These are phyloP conservation scores for Aspergillus taichungensis DNA, from an alignment of 495 filamentous ascomycete species.

Conservation along the genomic window DNA sequence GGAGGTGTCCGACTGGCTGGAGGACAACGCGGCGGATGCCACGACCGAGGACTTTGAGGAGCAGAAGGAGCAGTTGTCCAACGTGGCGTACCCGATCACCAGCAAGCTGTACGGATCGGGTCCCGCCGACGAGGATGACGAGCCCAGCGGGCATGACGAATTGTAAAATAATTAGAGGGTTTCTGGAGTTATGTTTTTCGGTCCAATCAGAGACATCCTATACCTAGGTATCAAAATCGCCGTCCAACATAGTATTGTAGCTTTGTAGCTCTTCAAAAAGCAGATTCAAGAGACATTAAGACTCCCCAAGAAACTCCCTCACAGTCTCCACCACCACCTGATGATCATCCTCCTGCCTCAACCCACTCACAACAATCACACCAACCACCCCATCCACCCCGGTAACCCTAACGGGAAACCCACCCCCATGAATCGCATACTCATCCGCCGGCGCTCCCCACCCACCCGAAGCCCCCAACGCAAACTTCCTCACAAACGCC, in stretches of 20 bases:
- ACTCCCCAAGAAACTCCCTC: constrained; percentile 30
- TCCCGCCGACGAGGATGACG: constrained; percentile 61
- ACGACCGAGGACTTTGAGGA: constrained; percentile 93
- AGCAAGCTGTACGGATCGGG: constrained; percentile 85
- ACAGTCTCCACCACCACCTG: constrained; percentile 60
- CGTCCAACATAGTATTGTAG: too few relatives aligned
- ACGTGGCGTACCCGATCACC: constrained; percentile 96
- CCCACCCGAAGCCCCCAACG: constrained; percentile 30
- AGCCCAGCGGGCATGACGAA: constrained; percentile 78
- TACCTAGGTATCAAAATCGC: too few relatives aligned
- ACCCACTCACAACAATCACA: constrained; percentile 64
- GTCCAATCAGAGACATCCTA: constrained; percentile 12
- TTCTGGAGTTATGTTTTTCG: constrained; percentile 34
- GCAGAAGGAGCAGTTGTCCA: constrained; percentile 97
- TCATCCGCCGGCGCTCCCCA: constrained; percentile 41
- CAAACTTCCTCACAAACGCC: constrained; percentile 49
- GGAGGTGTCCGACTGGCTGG: constrained; percentile 95
- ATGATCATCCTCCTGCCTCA: constrained; percentile 74
- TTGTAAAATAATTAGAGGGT: constrained; percentile 55
- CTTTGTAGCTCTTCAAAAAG: not conserved
- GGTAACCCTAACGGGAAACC: constrained; percentile 56
- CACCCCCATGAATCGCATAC: constrained; percentile 72
- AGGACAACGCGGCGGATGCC: constrained; percentile 86
- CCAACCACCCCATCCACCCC: constrained; percentile 66
- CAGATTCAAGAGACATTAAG: too few relatives aligned